Base-by-base conservation (phyloP, 2,329 filamentous ascomycete species). In the Aspergillus fumigatiaffinis region DNA sequence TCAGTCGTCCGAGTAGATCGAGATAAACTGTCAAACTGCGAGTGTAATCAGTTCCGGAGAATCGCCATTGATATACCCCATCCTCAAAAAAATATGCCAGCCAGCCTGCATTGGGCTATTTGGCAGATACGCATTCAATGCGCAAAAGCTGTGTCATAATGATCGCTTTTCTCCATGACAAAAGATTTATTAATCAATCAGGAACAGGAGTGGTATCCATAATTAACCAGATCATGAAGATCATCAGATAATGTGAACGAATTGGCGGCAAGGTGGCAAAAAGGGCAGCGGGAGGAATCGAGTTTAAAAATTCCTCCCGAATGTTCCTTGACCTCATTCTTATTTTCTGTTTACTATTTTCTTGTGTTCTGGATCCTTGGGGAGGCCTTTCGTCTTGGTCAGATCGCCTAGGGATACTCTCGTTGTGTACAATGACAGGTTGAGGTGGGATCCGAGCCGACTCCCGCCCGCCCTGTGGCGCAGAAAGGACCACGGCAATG, bases 401-500 rank as follows among this genome's bases (percentile, higher is more conserved):
- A 20, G 10, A 44, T 44, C 20, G 20, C 21, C 8, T 46, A 46
- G 42, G 21, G n/a, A 46, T 46, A 23, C n/a, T 10, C 42, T 4
- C 4, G 17, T 20, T 44, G 42, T 44, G 42, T 46, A 46, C 42
- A 46, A 46, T 46, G n/a, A 3, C 42, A 46, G 29, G 52, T 14
- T 29, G 44, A 29, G 32, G 10, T 49, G 12, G 44, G 52, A 49
- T 48, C 28, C 52, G 44, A 53, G 42, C 42, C 52, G 52, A 41
- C 21, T 49, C 41, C 52, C 52, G 42, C 52, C 41, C 52, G 52
- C 42, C 44, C 35, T 44, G 52, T 53, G 52, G 52, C 52, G 42
- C 42, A 23, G 14, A 29, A 53, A 26, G 17, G 42, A 14, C 26
- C 26, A 44, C 60, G 60, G 60, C 59, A 57, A n/a, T 61, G 32